Evolutionary conservation across 2,329 filamentous ascomycete genomes (phyloP).

Genomic region (Ophiostoma sp.): DNA sequence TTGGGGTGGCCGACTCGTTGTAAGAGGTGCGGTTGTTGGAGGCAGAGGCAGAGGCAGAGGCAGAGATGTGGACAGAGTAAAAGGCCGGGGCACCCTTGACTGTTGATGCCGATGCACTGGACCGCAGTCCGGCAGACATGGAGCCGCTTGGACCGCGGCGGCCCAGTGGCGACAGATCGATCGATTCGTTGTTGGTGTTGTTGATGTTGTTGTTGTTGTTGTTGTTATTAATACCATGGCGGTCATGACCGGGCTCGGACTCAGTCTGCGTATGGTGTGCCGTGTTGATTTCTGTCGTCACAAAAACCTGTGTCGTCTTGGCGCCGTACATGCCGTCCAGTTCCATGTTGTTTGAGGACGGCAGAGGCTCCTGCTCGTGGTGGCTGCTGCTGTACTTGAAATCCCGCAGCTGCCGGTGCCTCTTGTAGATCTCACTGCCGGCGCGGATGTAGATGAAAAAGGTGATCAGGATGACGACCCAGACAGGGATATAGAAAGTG

Average conservation of each 20-base stretch:
- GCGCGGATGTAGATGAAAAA: slow-evolving; percentile 61
- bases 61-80: slow-evolving; percentile 50
- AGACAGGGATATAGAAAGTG: slow-evolving; percentile 68
- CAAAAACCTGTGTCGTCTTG: slow-evolving; percentile 60
- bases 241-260: background rate
- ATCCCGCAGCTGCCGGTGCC: slow-evolving; percentile 56
- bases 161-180: slow-evolving; percentile 34
- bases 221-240: too few relatives aligned
- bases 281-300: slow-evolving; percentile 48
- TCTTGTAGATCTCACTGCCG: slow-evolving; percentile 62
- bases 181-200: slow-evolving; percentile 26
- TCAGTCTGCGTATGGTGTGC: background rate
- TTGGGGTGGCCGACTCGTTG: background rate
- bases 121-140: background rate
- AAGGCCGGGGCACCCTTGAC: slow-evolving; percentile 26
- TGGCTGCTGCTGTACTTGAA: slow-evolving; percentile 49
- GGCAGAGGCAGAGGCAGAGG: slow-evolving; percentile 41
- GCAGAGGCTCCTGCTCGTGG: slow-evolving; percentile 39
- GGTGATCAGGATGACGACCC: slow-evolving; percentile 58
- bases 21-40: slow-evolving; percentile 28
- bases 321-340: slow-evolving; percentile 45
- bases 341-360: slow-evolving; percentile 21
- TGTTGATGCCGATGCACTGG: background rate
- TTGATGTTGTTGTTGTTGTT: too few relatives aligned
- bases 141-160: background rate